Percentiles rank a stretch among this genome's conserved stretches.
Evolutionary conservation across 2,329 filamentous ascomycete genomes (phyloP).

Genomic region (Seiridium cupressi): DNA sequence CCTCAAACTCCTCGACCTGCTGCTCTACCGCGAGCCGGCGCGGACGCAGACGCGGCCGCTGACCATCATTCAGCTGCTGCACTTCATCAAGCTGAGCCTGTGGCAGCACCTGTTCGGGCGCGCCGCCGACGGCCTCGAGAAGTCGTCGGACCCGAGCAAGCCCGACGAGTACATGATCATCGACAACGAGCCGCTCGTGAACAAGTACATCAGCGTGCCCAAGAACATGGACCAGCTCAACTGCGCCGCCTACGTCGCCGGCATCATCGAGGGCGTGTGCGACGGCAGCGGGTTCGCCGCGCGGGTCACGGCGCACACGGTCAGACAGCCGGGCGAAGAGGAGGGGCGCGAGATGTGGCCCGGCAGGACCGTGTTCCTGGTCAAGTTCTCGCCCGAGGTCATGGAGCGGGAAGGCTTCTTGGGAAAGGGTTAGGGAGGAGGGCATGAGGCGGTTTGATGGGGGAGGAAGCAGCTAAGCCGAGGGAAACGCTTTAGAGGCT

Average conservation of each 20-base stretch:
- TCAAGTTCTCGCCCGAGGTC: slow-evolving; percentile 89
- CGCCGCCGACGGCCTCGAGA: slow-evolving; percentile 89
- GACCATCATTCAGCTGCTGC: slow-evolving; percentile 84
- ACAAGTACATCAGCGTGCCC: slow-evolving; percentile 88
- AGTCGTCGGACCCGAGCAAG: slow-evolving; percentile 75
- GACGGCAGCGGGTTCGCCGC: slow-evolving; percentile 90
- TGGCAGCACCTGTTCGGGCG: slow-evolving; percentile 92
- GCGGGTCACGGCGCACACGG: slow-evolving; percentile 84
- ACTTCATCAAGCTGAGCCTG: slow-evolving; percentile 89
- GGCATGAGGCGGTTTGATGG: background rate
- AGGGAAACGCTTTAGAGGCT: background rate
- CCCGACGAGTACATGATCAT: slow-evolving; percentile 98
- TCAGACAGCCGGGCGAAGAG: slow-evolving; percentile 46
- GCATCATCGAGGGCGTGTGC: slow-evolving; percentile 92
- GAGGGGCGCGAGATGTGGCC: slow-evolving; percentile 78
- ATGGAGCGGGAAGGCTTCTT: slow-evolving; percentile 86
- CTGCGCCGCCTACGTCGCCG: slow-evolving; percentile 92
- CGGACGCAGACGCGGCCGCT: slow-evolving; percentile 75
- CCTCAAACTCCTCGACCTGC: slow-evolving; percentile 89
- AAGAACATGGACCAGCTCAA: slow-evolving; percentile 96
- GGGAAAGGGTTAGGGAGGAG: slow-evolving; percentile 47
- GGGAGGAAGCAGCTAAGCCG: background rate
- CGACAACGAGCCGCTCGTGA: slow-evolving; percentile 96
- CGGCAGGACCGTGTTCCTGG: slow-evolving; percentile 89
- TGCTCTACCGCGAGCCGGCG: slow-evolving; percentile 77